Percentiles rank a stretch among this genome's conserved stretches.
Conservation (phyloP, 1,139 yeast genomes). For the Kodamaea alishanica region DNA sequence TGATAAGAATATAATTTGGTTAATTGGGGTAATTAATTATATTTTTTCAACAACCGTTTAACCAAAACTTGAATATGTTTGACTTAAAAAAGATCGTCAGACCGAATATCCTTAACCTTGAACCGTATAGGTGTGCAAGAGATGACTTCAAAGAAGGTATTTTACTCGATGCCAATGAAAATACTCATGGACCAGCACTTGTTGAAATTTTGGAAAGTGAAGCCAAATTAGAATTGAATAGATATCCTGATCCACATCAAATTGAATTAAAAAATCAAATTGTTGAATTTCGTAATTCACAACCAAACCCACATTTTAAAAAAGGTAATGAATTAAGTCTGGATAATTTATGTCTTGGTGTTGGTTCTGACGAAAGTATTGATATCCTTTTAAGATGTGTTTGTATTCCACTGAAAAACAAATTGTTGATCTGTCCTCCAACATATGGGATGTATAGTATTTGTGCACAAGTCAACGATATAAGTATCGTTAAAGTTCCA, state of each 20-base stretch:
- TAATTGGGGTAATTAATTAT: too few relatives aligned
- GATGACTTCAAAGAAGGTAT: constrained; percentile 71
- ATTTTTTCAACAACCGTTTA: too few relatives aligned
- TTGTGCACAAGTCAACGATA: constrained; percentile 86
- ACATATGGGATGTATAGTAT: constrained; percentile 97
- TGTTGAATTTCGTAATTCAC: constrained; percentile 63
- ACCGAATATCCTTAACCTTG: constrained; percentile 75
- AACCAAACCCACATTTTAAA: constrained; percentile 26
- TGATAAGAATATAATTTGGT: not conserved
- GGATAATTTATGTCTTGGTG: constrained; percentile 84
- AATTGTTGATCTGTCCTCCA: constrained; percentile 85
- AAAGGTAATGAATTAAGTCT: constrained; percentile 40
- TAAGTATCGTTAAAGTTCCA: constrained; percentile 71
- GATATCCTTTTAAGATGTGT: constrained; percentile 84
- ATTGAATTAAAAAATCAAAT: constrained; percentile 68
- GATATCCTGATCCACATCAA: constrained; percentile 98
- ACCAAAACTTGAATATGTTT: constrained; percentile 33
- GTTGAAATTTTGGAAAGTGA: constrained; percentile 23
- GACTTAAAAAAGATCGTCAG: constrained; percentile 62
- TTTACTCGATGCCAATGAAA: constrained; percentile 91
- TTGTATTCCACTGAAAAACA: constrained; percentile 79
- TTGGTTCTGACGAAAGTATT: constrained; percentile 95
- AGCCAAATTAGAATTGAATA: constrained; percentile 53
- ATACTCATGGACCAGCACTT: constrained; percentile 87
- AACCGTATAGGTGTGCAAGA: constrained; percentile 94